Evolutionary conservation across 176 grass and related monocot genomes (phyloP).

Genomic region (Luzula sylvatica): DNA sequence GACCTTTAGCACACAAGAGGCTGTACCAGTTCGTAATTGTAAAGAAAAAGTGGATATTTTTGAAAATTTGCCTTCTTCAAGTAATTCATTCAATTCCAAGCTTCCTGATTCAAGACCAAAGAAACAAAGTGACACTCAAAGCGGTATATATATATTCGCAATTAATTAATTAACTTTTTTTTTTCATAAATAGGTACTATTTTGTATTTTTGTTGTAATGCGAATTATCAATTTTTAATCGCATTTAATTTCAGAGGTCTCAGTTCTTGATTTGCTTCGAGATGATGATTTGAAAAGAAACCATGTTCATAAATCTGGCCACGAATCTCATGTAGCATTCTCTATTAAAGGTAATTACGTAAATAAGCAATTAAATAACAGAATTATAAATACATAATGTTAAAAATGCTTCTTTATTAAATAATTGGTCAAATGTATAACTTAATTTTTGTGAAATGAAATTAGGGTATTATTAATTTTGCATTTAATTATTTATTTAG

Average conservation of each 20-base stretch:
- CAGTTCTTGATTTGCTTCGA: conserved; percentile 9
- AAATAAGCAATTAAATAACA: background rate
- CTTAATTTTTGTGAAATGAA: too few species aligned
- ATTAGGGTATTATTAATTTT: too few species aligned
- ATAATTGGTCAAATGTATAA: too few species aligned
- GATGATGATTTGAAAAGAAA: conserved; percentile 13
- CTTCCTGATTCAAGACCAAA: conserved; percentile 14
- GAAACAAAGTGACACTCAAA: conserved; percentile 2
- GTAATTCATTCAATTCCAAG: conserved; percentile 10
- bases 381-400: too few species aligned
- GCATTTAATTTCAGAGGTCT: conserved; percentile 12
- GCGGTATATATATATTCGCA: conserved; percentile 8
- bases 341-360: conserved; percentile 16
- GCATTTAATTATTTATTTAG: background rate
- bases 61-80: background rate
- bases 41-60: conserved; percentile 4
- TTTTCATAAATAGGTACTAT: too few species aligned
- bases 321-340: conserved; percentile 13
- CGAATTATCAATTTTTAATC: background rate
- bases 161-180: too few species aligned
- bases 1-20: background rate
- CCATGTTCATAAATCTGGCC: background rate
- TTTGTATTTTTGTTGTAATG: too few species aligned
- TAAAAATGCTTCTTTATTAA: too few species aligned
- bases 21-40: background rate